A percentile compares a stretch with the other conserved stretches of the same genome.
Conservation (phyloP, 2,329 filamentous ascomycete genomes). For the Onygena corvina region DNA sequence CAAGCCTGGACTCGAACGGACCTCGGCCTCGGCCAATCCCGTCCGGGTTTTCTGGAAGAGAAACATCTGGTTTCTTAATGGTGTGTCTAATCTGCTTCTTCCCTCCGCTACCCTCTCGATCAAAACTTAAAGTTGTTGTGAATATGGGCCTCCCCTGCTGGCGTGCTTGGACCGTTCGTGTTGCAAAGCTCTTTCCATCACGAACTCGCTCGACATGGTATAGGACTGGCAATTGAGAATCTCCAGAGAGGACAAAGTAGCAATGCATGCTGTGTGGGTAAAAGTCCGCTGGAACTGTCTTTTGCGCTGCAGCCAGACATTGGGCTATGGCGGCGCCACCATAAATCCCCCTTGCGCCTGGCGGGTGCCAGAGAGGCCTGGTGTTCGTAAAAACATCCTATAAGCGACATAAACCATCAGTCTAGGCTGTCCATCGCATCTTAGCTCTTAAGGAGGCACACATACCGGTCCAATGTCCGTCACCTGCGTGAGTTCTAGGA, state of each 20-base stretch:
- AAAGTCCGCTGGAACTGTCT: conserved; percentile 69
- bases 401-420: neutral
- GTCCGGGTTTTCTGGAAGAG: conserved; percentile 33
- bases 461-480: conserved; percentile 48
- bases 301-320: conserved; percentile 74
- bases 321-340: conserved; percentile 90
- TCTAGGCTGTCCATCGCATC: neutral
- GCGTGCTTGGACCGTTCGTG: conserved; percentile 86
- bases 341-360: conserved; percentile 83
- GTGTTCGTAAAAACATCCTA: conserved; percentile 93
- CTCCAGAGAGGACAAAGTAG: conserved; percentile 92
- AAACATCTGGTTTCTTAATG: conserved; percentile 45
- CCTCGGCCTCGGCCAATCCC: conserved; percentile 23
- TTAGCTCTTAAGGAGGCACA: neutral
- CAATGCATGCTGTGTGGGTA: conserved; percentile 94
- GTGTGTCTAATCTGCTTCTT: conserved; percentile 53
- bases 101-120: conserved; percentile 46
- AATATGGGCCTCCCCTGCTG: conserved; percentile 86
- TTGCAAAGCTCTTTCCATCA: conserved; percentile 79
- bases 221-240: conserved; percentile 70
- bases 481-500: conserved; percentile 71
- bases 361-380: conserved; percentile 80
- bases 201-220: conserved; percentile 93
- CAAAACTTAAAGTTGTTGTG: conserved; percentile 87
- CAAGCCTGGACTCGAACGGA: conserved; percentile 48